Conservation (phyloP, 495 filamentous ascomycete species). For the Trichoderma virens region DNA sequence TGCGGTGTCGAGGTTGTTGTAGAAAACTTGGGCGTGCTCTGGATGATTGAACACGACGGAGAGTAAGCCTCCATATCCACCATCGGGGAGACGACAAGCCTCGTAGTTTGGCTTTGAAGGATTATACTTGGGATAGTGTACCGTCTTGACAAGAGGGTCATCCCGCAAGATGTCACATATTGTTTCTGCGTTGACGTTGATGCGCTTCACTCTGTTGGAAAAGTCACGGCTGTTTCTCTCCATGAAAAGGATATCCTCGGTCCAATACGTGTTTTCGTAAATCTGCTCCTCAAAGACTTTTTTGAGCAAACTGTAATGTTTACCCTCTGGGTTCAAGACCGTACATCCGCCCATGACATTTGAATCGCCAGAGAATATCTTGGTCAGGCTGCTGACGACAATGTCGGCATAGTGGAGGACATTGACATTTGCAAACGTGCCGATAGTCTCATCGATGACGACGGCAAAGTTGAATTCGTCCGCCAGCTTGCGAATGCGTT, state of each 20-base stretch:
- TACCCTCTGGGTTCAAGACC: slow-evolving; percentile 74
- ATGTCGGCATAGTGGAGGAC: slow-evolving; percentile 84
- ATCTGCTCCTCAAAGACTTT: slow-evolving; percentile 51
- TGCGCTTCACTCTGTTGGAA: slow-evolving; percentile 68
- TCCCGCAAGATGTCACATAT: slow-evolving; percentile 59
- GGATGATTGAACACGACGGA: slow-evolving; percentile 68
- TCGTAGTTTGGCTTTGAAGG: slow-evolving; percentile 68
- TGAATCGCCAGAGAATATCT: slow-evolving; percentile 93
- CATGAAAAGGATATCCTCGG: slow-evolving; percentile 87
- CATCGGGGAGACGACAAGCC: slow-evolving; percentile 59
- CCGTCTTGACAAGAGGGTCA: slow-evolving; percentile 58
- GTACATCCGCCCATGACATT: slow-evolving; percentile 96
- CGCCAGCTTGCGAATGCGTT: slow-evolving; percentile 69
- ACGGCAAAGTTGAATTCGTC: slow-evolving; percentile 83
- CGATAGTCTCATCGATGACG: slow-evolving; percentile 91
- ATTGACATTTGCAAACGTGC: slow-evolving; percentile 92
- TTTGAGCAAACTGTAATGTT: slow-evolving; percentile 64
- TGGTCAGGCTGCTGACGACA: slow-evolving; percentile 88
- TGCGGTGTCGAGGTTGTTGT: slow-evolving; percentile 74
- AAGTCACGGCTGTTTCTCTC: slow-evolving; percentile 96
- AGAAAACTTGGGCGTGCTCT: slow-evolving; percentile 71
- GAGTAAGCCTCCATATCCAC: slow-evolving; percentile 86
- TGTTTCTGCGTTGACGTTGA: slow-evolving; percentile 79
- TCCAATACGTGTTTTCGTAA: slow-evolving; percentile 80
- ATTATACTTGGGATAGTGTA: slow-evolving; percentile 81